Base-by-base conservation (phyloP, 352 stramenopile genomes). In the Globisporangium abappressorium region DNA sequence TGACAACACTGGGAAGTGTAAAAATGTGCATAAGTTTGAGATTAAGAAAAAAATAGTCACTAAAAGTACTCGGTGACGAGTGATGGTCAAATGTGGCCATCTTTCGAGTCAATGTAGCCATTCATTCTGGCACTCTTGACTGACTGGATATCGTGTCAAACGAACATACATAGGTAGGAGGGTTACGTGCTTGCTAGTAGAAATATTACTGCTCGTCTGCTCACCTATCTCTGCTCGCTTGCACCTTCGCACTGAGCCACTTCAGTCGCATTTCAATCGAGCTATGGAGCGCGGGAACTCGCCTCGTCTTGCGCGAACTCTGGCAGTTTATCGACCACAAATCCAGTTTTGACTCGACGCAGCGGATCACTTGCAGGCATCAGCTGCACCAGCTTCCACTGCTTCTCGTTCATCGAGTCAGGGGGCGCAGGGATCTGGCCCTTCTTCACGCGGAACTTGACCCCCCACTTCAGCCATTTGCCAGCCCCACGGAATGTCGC, bases 391-490 rank as follows among this genome's bases (percentile, higher is more conserved):
- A 57, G 26, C 3, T 36, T 20, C 5, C 54, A n/a, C 8, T 59
- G 54, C 7, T 43, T 59, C 54, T 43, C 54, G 28, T 43, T 43
- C 54, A 59, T 59, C 26, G 8, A 30, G 8, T 59, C 54, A 5
- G 28, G 54, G 18, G 5, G 36, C 6, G 22, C n/a, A 20, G 28
- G 28, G 2, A 41, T 36, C 18, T 43, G 15, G 0, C 28, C 28
- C 12, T 41, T 59, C 54, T 59, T 59, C 30, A 59, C 15, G 20
- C 54, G 28, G 8, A 38, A 59, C 8, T 59, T 59, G 5, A 43
- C 28, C 54, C 14, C 1, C 54, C 12, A 7, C 54, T 6, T 33
- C 28, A 18, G 18, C 2, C 28, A 59, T 24, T 11, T 59, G 28
- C 15, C 54, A 8, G 15, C 18, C 34, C 58, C 34, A 64, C 1